Evolutionary conservation across 805 yeast species (phyloP), one percentile per base, ranked within the genome.

Genomic region (Torulaspora indica): DNA sequence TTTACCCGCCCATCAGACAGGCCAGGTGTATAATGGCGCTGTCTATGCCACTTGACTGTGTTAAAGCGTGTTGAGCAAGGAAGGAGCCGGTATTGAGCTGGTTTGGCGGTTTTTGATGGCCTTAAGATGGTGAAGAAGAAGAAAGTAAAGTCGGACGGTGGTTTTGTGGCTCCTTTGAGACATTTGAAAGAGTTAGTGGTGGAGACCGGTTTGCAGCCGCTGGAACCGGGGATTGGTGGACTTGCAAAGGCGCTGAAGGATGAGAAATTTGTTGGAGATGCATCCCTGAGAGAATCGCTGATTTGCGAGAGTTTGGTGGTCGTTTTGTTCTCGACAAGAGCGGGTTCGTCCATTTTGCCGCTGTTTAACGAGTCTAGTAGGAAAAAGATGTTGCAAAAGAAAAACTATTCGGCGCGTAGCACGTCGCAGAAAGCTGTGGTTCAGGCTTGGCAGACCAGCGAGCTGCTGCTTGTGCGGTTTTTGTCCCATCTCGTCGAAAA

Each of bases 291-390:
- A 15, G 23, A 20, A 10, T 43, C 46, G 3, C 35, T 53, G 31
- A n/a, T 46, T 5, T 32, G 46, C 4, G 57, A 56, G 43, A 40
- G 51, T 17, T 24, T 52, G 8, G 23, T 51, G 8, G 31, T 59
- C 13, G 48, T 52, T 8, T 42, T 59, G 2, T 52, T 57, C 30
- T 52, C 58, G 7, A 61, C 67, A 5, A 43, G 38, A 30, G 29
- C 60, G 3, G 67, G 67, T 5, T 38, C 37, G 3, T 52, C 60
- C 9, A 37, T 56, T 12, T 25, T 57, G 33, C 35, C 48, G 4
- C 39, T 35, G 28, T 27, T 40, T 42, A 20, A 24, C 20, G 43
- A 40, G 15, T 40, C 38, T 15, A 23, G 33, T 18, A 34, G 31
- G 17, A 37, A 15, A 35, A 20, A 31, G 4, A 8, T 31, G 34